These are phyloP conservation scores for Acacia concinna DNA, from an alignment of 331 rosid species.

Conservation along the genomic window DNA sequence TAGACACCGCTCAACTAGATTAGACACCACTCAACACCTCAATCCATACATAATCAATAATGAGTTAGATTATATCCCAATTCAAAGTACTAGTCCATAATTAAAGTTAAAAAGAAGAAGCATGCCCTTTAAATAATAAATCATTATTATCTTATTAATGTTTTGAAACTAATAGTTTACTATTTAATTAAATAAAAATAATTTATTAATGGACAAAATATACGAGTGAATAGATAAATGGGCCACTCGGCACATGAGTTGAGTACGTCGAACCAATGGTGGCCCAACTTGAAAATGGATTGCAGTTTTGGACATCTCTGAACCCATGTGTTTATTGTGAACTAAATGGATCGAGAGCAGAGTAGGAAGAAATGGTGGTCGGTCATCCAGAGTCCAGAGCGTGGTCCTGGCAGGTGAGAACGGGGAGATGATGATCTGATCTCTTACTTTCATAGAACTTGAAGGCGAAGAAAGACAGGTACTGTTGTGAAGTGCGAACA, in stretches of 20 bases:
- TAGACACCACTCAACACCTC: slow-evolving; percentile 21
- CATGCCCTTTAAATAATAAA: background rate
- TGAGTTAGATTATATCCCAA: too few species aligned
- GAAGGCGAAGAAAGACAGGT: background rate
- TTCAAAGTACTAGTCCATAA: too few species aligned
- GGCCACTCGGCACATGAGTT: background rate
- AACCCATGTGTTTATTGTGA: background rate
- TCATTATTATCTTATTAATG: too few species aligned
- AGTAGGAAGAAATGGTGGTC: background rate
- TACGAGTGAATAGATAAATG: too few species aligned
- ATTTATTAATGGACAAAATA: too few species aligned
- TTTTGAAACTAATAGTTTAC: too few species aligned
- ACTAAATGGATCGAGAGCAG: background rate
- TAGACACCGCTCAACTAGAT: slow-evolving; percentile 32
- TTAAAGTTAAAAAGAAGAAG: too few species aligned
- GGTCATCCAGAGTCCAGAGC: background rate
- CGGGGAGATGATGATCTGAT: background rate
- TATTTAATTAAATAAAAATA: too few species aligned
- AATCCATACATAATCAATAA: too few species aligned
- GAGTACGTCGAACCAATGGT: background rate
- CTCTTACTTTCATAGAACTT: background rate
- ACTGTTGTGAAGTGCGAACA: background rate
- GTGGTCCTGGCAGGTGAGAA: background rate
- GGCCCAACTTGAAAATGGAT: background rate
- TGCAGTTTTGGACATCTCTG: too few species aligned